These are phyloP conservation scores for Colletotrichum coccodes DNA, from an alignment of 2,329 filamentous ascomycete genomes.

Conservation along the genomic window DNA sequence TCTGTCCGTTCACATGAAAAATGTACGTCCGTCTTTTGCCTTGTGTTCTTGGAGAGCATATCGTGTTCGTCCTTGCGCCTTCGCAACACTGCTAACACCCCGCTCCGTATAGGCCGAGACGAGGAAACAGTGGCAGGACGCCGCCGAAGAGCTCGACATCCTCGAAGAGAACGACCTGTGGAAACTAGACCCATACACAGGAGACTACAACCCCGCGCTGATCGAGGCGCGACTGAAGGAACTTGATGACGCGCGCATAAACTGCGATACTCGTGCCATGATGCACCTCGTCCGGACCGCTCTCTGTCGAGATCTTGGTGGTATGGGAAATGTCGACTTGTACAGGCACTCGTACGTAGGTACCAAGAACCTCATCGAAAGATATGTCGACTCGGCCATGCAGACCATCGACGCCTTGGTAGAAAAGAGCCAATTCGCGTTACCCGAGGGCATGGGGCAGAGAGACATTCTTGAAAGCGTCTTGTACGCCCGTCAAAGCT, in stretches of 20 bases:
- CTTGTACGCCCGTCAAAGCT: conserved; percentile 79
- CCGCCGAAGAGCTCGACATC: conserved; percentile 80
- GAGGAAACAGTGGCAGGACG: conserved; percentile 77
- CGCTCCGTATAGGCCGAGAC: conserved; percentile 67
- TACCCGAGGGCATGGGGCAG: conserved; percentile 66
- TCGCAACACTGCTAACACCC: background rate
- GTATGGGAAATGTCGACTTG: conserved; percentile 84
- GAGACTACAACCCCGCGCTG: conserved; percentile 77
- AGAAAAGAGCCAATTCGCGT: conserved; percentile 61
- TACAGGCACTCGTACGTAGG: conserved; percentile 88
- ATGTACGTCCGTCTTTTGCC: conserved; percentile 58
- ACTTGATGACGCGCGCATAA: conserved; percentile 78
- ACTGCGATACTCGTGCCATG: conserved; percentile 80
- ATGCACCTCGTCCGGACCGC: conserved; percentile 83
- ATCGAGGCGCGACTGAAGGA: conserved; percentile 77
- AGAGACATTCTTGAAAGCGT: conserved; percentile 74
- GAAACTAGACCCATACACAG: conserved; percentile 73
- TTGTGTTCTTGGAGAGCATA: background rate
- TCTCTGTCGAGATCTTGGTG: conserved; percentile 82
- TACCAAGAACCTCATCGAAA: conserved; percentile 87
- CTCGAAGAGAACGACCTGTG: conserved; percentile 84
- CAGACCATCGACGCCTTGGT: conserved; percentile 79
- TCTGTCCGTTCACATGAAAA: conserved; percentile 71
- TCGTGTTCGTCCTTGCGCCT: background rate
- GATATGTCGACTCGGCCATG: conserved; percentile 83